phyloP scores from a whole-genome alignment of 352 stramenopile species.

The Phytopythium kandeliae region DNA sequence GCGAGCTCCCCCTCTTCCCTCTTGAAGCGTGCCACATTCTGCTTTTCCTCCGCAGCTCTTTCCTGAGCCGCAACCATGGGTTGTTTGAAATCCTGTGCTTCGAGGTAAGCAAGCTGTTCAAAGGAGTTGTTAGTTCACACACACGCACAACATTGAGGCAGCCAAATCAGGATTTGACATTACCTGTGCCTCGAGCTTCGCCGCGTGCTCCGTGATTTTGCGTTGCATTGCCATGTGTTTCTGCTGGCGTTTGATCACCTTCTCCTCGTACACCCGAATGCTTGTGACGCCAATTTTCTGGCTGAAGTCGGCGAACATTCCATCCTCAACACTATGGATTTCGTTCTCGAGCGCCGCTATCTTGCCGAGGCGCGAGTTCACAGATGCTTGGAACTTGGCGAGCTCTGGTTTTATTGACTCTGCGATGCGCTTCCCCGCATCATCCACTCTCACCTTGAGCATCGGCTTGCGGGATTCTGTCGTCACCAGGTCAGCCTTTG shows the following conservation, averaged over 20 bases:
- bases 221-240: conserved; percentile 62
- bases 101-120: conserved; percentile 51
- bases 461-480: conserved; percentile 70
- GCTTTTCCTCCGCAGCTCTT: conserved; percentile 32
- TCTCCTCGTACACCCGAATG: conserved; percentile 92
- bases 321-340: conserved; percentile 73
- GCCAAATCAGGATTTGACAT: background rate
- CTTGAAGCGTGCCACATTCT: conserved; percentile 46
- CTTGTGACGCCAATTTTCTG: conserved; percentile 67
- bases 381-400: conserved; percentile 42
- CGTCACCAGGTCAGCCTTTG: conserved; percentile 65
- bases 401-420: conserved; percentile 58
- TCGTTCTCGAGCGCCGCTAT: conserved; percentile 43
- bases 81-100: conserved; percentile 58
- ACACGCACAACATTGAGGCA: background rate
- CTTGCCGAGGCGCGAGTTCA: conserved; percentile 38
- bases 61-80: conserved; percentile 42
- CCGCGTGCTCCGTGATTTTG: conserved; percentile 71
- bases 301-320: conserved; percentile 86
- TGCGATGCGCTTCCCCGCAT: conserved; percentile 44
- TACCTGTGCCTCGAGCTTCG: conserved; percentile 82
- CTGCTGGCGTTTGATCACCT: conserved; percentile 83
- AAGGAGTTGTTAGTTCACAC: too few species aligned
- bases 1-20: conserved; percentile 45
- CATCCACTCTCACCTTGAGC: conserved; percentile 50